Conservation (phyloP, 139 green algal genomes). For the Coelastrella sp. region DNA sequence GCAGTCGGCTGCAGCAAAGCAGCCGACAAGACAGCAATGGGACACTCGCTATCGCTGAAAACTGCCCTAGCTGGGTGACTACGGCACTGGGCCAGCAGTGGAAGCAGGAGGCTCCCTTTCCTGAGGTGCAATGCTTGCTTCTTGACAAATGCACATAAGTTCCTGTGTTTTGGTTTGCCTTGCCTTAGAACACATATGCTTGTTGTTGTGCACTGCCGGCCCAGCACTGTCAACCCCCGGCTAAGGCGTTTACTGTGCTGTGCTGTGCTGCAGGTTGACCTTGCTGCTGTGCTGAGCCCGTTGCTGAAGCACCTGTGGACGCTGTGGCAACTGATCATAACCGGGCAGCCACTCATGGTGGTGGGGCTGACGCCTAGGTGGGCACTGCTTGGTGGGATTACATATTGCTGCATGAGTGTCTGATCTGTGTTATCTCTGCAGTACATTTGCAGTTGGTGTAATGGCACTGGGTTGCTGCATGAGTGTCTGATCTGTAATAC, state of each 20-base stretch:
- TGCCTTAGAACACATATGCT: too few relatives aligned
- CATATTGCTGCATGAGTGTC: too few relatives aligned
- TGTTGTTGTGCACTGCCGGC: too few relatives aligned
- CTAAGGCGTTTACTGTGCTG: too few relatives aligned
- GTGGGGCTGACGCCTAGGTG: conserved; percentile 74
- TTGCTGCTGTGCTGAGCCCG: conserved; percentile 25
- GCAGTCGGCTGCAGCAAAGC: neutral
- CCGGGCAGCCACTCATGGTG: conserved; percentile 86
- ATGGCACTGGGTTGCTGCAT: too few relatives aligned
- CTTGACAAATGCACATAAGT: too few relatives aligned
- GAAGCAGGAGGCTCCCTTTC: conserved; percentile 25
- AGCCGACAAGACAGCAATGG: conserved; percentile 11
- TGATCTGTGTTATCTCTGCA: too few relatives aligned
- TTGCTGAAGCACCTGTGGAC: conserved; percentile 70
- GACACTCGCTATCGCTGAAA: neutral
- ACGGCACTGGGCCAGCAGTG: conserved; percentile 25
- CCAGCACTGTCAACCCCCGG: too few relatives aligned
- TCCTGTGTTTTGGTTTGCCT: too few relatives aligned
- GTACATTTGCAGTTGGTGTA: too few relatives aligned
- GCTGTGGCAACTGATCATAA: conserved; percentile 90
- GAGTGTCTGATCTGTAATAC: too few relatives aligned
- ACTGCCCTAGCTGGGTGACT: neutral
- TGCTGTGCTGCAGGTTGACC: neutral
- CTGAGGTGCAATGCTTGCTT: conserved; percentile 22
- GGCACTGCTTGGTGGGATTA: neutral